These are phyloP conservation scores for Canavalia gladiata DNA, from an alignment of 306 rosid species.

Conservation along the genomic window DNA sequence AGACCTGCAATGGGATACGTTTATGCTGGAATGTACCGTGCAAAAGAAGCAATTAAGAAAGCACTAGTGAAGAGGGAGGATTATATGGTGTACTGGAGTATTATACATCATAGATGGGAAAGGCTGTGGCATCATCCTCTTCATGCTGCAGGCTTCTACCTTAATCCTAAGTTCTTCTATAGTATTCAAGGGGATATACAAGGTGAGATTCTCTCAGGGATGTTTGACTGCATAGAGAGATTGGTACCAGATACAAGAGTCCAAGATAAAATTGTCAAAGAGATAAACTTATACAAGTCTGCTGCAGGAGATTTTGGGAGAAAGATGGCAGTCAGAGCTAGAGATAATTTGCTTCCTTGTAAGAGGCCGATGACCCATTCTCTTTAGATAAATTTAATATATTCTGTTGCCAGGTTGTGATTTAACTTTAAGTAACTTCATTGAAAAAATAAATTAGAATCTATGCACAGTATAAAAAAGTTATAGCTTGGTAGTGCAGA, in stretches of 20 bases:
- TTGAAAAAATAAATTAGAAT: conserved; percentile 12
- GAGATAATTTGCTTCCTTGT: conserved; percentile 90
- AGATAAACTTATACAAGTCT: conserved; percentile 75
- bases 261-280: conserved; percentile 89
- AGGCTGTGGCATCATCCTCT: conserved; percentile 83
- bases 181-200: conserved; percentile 81
- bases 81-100: conserved; percentile 84
- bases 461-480: conserved; percentile 8
- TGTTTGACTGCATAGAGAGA: conserved; percentile 92
- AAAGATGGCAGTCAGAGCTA: conserved; percentile 89
- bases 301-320: conserved; percentile 89
- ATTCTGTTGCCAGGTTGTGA: conserved; percentile 41
- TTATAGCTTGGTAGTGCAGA: not conserved
- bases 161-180: conserved; percentile 89
- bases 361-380: conserved; percentile 56
- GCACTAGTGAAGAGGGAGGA: conserved; percentile 78
- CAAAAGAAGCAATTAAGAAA: conserved; percentile 85
- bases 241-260: conserved; percentile 84
- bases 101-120: conserved; percentile 90
- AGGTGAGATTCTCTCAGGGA: conserved; percentile 67
- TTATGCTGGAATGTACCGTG: conserved; percentile 84
- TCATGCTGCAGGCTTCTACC: conserved; percentile 87
- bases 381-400: conserved; percentile 40
- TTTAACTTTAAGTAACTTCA: not conserved
- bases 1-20: conserved; percentile 89